Percentiles rank a stretch among this genome's conserved stretches.
These are phyloP conservation scores for Simplicillium aogashimaense DNA, from an alignment of 2,329 filamentous ascomycete genomes.

Conservation along the genomic window DNA sequence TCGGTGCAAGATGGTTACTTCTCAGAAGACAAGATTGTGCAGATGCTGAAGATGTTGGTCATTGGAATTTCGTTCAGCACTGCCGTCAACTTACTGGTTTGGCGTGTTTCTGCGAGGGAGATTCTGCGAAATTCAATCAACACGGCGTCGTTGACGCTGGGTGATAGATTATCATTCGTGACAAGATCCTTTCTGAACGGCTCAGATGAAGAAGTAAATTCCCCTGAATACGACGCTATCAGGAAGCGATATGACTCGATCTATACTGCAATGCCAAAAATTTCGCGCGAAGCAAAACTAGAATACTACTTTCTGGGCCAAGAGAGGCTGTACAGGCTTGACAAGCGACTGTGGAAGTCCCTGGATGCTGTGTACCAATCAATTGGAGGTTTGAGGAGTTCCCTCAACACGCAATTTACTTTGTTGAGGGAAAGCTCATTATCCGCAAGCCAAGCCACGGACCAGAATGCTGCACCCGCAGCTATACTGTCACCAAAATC, in stretches of 20 bases:
- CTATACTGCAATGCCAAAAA: conserved; percentile 62
- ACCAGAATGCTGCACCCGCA: conserved; percentile 10
- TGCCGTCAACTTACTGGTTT: conserved; percentile 67
- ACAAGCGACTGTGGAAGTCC: conserved; percentile 72
- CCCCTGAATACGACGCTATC: conserved; percentile 53
- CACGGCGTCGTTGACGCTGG: conserved; percentile 63
- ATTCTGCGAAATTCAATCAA: conserved; percentile 64
- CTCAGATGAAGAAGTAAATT: conserved; percentile 65
- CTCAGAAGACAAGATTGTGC: conserved; percentile 69
- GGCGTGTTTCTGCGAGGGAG: conserved; percentile 66
- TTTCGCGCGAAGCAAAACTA: conserved; percentile 75
- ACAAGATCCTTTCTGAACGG: conserved; percentile 77
- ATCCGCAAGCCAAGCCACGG: conserved; percentile 7
- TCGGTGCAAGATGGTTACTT: conserved; percentile 75
- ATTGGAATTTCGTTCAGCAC: conserved; percentile 65
- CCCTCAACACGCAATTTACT: conserved; percentile 80
- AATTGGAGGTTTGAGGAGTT: conserved; percentile 81
- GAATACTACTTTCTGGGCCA: conserved; percentile 78
- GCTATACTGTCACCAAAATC: conserved; percentile 14
- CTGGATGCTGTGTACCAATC: conserved; percentile 80
- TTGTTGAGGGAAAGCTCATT: conserved; percentile 56
- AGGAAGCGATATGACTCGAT: conserved; percentile 55
- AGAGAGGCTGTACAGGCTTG: conserved; percentile 68
- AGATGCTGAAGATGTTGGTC: conserved; percentile 76
- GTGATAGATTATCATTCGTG: conserved; percentile 71